A percentile compares a stretch with the other conserved stretches of the same genome.
phyloP scores from a whole-genome alignment of 2,329 filamentous ascomycete species.

The Ophiostoma himal-ulmi region DNA sequence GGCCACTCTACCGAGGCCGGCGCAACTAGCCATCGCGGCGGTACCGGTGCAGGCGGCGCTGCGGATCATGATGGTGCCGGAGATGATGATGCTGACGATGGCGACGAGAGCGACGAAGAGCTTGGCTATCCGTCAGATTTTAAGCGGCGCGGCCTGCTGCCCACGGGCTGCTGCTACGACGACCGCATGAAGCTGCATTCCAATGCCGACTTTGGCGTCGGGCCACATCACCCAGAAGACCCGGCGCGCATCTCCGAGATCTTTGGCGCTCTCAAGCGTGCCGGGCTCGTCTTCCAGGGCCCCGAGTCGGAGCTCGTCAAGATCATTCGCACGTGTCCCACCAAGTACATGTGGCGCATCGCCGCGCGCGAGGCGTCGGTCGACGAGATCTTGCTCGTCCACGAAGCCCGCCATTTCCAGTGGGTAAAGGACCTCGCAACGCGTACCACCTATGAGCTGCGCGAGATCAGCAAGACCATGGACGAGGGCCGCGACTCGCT shows the following conservation, averaged over 20 bases:
- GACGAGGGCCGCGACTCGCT: conserved; percentile 67
- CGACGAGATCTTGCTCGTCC: conserved; percentile 74
- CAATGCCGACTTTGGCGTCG: conserved; percentile 67
- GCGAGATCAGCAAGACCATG: conserved; percentile 55
- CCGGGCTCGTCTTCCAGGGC: conserved; percentile 66
- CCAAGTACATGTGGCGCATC: conserved; percentile 68
- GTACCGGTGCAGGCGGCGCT: conserved; percentile 39
- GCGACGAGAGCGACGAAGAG: conserved; percentile 28
- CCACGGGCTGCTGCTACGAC: conserved; percentile 82
- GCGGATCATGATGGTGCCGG: conserved; percentile 34
- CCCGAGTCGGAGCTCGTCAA: conserved; percentile 48
- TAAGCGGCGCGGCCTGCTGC: conserved; percentile 47
- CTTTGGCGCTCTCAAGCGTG: conserved; percentile 78
- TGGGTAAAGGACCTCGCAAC: conserved; percentile 62
- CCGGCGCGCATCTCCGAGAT: conserved; percentile 88
- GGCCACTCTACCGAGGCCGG: background rate
- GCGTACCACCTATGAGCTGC: conserved; percentile 58
- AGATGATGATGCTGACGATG: conserved; percentile 29
- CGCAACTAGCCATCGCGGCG: background rate
- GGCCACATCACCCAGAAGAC: conserved; percentile 88
- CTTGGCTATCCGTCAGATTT: conserved; percentile 33
- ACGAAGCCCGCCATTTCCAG: conserved; percentile 68
- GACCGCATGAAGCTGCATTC: conserved; percentile 93
- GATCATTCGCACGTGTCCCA: conserved; percentile 50
- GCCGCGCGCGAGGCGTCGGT: conserved; percentile 68